These are phyloP conservation scores for Flaveria brownii DNA, from an alignment of 129 eudicot species.

Conservation along the genomic window DNA sequence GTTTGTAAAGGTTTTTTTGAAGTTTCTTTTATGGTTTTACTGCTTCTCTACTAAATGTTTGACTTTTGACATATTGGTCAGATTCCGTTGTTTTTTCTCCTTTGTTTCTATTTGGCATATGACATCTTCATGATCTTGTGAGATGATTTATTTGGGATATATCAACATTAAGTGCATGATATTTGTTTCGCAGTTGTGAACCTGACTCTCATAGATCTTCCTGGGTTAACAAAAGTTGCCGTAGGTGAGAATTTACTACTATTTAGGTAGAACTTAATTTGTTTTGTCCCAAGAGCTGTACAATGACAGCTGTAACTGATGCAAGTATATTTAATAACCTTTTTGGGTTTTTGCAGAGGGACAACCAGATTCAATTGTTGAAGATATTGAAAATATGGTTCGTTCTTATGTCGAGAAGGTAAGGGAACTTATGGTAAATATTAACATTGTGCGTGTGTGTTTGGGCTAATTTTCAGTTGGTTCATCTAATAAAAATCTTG, in stretches of 20 bases:
- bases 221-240: conserved; percentile 98
- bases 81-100: background rate
- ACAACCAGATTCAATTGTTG: conserved; percentile 83
- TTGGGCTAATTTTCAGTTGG: background rate
- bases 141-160: conserved; percentile 9
- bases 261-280: conserved; percentile 24
- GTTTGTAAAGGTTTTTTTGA: background rate
- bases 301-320: conserved; percentile 23
- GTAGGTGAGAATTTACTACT: conserved; percentile 71
- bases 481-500: conserved; percentile 17
- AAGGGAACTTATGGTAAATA: conserved; percentile 9
- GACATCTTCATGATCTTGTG: conserved; percentile 16
- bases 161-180: conserved; percentile 19
- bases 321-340: conserved; percentile 21
- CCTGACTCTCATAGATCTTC: conserved; percentile 98
- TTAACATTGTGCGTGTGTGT: background rate
- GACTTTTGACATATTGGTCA: conserved; percentile 4
- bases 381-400: conserved; percentile 98
- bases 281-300: conserved; percentile 11
- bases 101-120: conserved; percentile 2
- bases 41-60: background rate
- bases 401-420: conserved; percentile 97
- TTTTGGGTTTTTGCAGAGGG: conserved; percentile 70
- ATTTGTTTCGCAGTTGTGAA: conserved; percentile 79
- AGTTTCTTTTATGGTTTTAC: background rate